Conservation (phyloP, 331 rosid species). For the Saraca asoca region DNA sequence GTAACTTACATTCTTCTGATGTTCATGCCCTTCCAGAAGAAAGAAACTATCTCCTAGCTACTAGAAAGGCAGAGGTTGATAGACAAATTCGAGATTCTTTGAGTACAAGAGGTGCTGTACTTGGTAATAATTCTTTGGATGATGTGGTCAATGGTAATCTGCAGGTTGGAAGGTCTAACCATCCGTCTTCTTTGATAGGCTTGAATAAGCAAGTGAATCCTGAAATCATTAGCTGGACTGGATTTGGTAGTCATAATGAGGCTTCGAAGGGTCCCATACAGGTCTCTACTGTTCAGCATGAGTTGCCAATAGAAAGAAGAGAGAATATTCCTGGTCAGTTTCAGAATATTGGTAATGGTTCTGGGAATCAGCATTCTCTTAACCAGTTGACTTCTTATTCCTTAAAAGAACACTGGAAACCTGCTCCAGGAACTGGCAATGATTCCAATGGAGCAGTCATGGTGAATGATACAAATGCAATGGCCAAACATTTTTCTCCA, state of each 20-base stretch:
- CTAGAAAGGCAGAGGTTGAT: conserved; percentile 61
- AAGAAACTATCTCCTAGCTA: conserved; percentile 46
- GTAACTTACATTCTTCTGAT: conserved; percentile 48
- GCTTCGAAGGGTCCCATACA: conserved; percentile 59
- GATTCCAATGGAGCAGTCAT: conserved; percentile 49
- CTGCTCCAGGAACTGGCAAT: conserved; percentile 58
- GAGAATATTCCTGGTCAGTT: conserved; percentile 58
- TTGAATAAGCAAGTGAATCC: conserved; percentile 49
- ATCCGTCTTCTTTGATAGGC: conserved; percentile 53
- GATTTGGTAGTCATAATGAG: conserved; percentile 57
- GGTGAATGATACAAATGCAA: conserved; percentile 54
- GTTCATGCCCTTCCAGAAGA: conserved; percentile 51
- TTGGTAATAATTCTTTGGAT: conserved; percentile 44
- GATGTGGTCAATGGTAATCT: conserved; percentile 60
- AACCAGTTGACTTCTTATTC: conserved; percentile 53
- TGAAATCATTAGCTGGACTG: conserved; percentile 58
- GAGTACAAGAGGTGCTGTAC: conserved; percentile 53
- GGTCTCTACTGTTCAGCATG: conserved; percentile 34
- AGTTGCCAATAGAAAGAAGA: conserved; percentile 62
- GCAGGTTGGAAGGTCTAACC: conserved; percentile 65
- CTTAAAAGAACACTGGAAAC: conserved; percentile 79
- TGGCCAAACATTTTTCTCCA: conserved; percentile 57
- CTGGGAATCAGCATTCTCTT: conserved; percentile 51
- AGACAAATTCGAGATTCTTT: conserved; percentile 51
- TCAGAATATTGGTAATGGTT: conserved; percentile 53